Percentiles rank a stretch among this genome's conserved stretches.
Conservation (phyloP, 2,329 filamentous ascomycete genomes). For the Trichoderma simmonsii region DNA sequence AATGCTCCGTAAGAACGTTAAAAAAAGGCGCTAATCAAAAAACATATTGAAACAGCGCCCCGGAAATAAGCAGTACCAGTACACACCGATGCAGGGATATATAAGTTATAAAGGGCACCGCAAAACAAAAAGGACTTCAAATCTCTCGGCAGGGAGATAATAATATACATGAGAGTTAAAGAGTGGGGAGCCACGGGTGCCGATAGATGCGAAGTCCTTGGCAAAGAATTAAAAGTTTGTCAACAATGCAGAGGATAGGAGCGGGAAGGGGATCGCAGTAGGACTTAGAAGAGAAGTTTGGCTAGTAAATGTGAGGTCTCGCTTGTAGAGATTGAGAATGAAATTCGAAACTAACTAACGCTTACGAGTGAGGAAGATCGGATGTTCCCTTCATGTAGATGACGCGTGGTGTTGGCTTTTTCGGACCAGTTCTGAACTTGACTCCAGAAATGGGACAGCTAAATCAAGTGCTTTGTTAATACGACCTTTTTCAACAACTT, state of each 20-base stretch:
- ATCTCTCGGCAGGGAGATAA: neutral
- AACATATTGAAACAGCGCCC: neutral
- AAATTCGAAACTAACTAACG: neutral
- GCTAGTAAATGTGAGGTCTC: neutral
- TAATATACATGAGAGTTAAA: neutral
- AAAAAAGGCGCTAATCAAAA: neutral
- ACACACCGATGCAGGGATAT: neutral
- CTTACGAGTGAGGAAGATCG: neutral
- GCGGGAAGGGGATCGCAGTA: neutral
- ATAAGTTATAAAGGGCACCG: neutral
- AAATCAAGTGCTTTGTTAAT: too few species aligned
- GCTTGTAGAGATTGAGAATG: neutral
- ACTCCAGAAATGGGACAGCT: too few species aligned
- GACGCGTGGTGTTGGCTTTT: too few species aligned
- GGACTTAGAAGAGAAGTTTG: neutral
- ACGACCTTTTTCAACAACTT: too few species aligned
- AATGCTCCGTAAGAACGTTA: neutral
- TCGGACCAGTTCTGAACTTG: too few species aligned
- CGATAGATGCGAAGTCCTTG: neutral
- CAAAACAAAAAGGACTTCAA: neutral
- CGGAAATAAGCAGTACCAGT: neutral
- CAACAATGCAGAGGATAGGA: neutral
- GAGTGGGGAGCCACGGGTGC: neutral
- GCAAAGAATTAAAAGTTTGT: neutral
- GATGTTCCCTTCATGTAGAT: too few species aligned